Evolutionary conservation across 2,329 filamentous ascomycete species (phyloP), one percentile per base, ranked within the genome.

Genomic region (Pseudonectria buxi): DNA sequence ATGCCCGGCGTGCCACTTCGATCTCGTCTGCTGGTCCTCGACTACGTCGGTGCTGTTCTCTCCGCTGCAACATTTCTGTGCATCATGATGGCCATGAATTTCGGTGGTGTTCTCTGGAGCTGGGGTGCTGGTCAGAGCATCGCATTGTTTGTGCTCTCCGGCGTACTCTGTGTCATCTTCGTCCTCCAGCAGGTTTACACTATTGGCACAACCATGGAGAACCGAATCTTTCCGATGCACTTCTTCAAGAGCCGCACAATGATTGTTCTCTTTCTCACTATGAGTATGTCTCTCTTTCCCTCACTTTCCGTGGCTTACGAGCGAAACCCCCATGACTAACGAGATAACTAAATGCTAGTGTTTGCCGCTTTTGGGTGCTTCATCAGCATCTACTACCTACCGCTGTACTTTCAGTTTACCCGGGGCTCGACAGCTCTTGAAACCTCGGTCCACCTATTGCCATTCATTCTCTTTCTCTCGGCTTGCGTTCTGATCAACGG

Each of bases 81-180:
- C 10, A 46, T 69, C 13, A 56, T 68, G 26, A 65, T 76, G 54
- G 69, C 59, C 0, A 62, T 74, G 36, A 63, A 58, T 29, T 72
- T 76, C 30, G 69, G 67, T 9, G 73, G 72, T 2, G 52, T 59
- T 2, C 38, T 64, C 4, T 76, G 63, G 41, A 41, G 50, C 0
- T 78, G 72, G 71, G 49, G 54, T 27, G 53, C 51, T 6, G 61
- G 61, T 1, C 53, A 56, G 0, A 62, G 62, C 26, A 71, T 76
- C 36, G 61, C 57, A 0, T 56, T 69, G 2, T 69, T 68, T 33
- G 57, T 68, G 7, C 46, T 68, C 3, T 63, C 62, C 2, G 64
- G 54, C 2, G 45, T 69, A 1, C 45, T 68, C 1, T 47, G 52
- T 10, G 36, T 41, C 5, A 42, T 62, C 6, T 75, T 76, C 41